Evolutionary conservation across 2,329 filamentous ascomycete genomes (phyloP), one percentile per base, ranked within the genome.

Genomic region (Fusarium transvaalense): DNA sequence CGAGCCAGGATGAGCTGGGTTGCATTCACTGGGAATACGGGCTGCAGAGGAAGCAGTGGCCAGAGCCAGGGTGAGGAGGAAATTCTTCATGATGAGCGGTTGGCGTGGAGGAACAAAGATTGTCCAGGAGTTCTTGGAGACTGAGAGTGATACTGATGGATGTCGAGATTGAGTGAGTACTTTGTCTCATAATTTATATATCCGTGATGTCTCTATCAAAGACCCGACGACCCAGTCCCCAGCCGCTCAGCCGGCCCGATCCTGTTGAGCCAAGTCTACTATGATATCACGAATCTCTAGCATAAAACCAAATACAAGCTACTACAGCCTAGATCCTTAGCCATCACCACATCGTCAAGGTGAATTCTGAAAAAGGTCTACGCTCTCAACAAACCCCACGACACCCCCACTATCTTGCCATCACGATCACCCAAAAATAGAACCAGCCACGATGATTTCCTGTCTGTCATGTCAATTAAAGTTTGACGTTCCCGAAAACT

Each of bases 11-110:
- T 25, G 23, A 25, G 23, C 64, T 13, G 57, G 57, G 29, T 66
- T 66, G 27, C 62, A 63, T 4, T 55, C 66, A 10, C 57, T 58
- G 4, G 66, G 67, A 2, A 64, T 64, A 9, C 9, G 53, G 23
- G 50, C 59, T 5, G 68, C 63, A 8, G 51, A 41, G 4, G 19
- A 53, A 13, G 53, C 46, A 14, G 56, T 59, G n/a, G 54, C 56
- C 34, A 70, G 27, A 4, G 53, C 38, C 29, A 69, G 14, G 25
- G 42, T 27, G 13, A 67, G 12, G 9, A 53, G 14, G 14, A 51
- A 14, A 25, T 61, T 69, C 41, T 63, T 55, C 50, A 68, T 51
- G 29, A 12, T 51, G 34, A n/a, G 21, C 12, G 6, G 14, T 41
- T 41, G 19, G 13, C 17, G 39, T 25, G 13, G 15, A 10, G 23